Conservation (phyloP, 257 asterid species). For the Jacaranda mimosifolia region DNA sequence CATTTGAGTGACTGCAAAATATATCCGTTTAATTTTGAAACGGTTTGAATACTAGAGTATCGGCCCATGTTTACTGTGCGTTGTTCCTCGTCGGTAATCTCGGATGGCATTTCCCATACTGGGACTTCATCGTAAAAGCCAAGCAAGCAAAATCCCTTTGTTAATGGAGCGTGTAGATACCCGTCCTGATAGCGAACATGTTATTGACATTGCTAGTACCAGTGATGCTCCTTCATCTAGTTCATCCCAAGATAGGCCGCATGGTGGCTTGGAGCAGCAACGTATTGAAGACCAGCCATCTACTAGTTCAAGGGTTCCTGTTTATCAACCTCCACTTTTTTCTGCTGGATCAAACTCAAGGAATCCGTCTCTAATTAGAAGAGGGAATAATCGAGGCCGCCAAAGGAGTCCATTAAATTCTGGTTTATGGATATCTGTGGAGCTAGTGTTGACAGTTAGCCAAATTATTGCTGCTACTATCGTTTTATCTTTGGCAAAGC, state of each 20-base stretch:
- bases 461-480: conserved; percentile 84
- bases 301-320: conserved; percentile 64
- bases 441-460: conserved; percentile 79
- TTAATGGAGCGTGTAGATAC: conserved; percentile 71
- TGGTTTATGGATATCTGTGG: conserved; percentile 85
- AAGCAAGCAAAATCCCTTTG: conserved; percentile 57
- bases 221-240: conserved; percentile 60
- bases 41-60: conserved; percentile 27
- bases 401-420: conserved; percentile 91
- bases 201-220: conserved; percentile 68
- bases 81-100: conserved; percentile 45
- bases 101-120: conserved; percentile 66
- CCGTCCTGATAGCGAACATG: conserved; percentile 52
- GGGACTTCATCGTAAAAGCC: conserved; percentile 75
- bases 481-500: conserved; percentile 74
- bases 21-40: neutral
- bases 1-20: conserved; percentile 29
- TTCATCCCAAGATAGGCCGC: conserved; percentile 57
- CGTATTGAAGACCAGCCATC: conserved; percentile 73
- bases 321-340: conserved; percentile 60
- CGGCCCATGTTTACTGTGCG: conserved; percentile 58
- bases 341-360: conserved; percentile 66
- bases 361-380: conserved; percentile 63
- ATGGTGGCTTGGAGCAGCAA: conserved; percentile 57
- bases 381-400: conserved; percentile 76